Evolutionary conservation across 352 stramenopile species (phyloP), one percentile per base, ranked within the genome.

Genomic region (Pythium dissotocum): DNA sequence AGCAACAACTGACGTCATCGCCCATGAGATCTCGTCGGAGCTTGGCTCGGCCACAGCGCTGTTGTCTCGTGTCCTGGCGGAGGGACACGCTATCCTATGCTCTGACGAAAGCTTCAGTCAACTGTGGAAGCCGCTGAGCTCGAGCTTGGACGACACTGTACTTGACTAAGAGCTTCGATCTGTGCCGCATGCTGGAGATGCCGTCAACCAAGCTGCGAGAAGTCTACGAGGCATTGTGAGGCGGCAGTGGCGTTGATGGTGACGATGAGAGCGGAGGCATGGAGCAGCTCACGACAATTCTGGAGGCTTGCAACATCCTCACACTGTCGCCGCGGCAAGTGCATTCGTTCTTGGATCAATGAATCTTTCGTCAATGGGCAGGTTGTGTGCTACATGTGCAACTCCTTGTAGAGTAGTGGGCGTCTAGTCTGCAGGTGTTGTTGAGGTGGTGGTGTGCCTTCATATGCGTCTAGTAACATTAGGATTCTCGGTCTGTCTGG

Each of bases 231-330:
- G 82, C 76, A 18, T 42, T 93, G 32, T 66, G 76, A 24, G 61
- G 69, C 58, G 62, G n/a, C 6, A 38, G 58, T 32, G 63, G 42
- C 38, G 52, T 24, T 24, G 21, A 24, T 24, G 21, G 21, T 24
- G 21, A 24, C 21, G 21, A 24, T 24, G 21, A 33, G 10, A 49
- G 6, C 51, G 40, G 61, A 24, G 61, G 52, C 9, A 72, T 86
- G 44, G 83, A 89, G 62, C 85, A 91, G 63, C 65, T 91, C 67
- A 85, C 78, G 49, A 91, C 79, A 18, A 90, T 93, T 53, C 75
- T 93, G 7, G 85, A 93, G 51, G 81, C 82, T 8, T 88, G 85
- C 48, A 72, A 72, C 33, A 77, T 91, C 40, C 75, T 79, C 48
- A 75, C 73, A 28, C 67, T 93, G 28, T 77, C 71, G 0, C 80